Percentiles rank a stretch among this genome's conserved stretches.
These are phyloP conservation scores for Aphanomyces cochlioides DNA, from an alignment of 352 stramenopile genomes.

Conservation along the genomic window DNA sequence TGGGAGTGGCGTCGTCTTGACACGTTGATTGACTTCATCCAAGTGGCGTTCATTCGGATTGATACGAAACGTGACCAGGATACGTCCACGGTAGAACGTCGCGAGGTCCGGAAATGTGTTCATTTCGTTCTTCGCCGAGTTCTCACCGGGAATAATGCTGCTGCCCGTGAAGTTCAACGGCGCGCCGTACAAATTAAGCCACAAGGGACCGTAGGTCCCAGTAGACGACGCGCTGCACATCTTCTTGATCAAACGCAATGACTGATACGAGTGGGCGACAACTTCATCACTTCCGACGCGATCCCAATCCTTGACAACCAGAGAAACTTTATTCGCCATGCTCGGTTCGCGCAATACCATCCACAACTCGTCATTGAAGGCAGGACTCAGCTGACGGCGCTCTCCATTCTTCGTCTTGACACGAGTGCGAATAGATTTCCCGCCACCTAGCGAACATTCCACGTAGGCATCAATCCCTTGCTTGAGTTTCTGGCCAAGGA, in stretches of 20 bases:
- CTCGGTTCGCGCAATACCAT: constrained; percentile 70
- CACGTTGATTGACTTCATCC: constrained; percentile 84
- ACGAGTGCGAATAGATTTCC: constrained; percentile 59
- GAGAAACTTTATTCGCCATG: constrained; percentile 69
- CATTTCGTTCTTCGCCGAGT: constrained; percentile 75
- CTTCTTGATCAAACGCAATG: constrained; percentile 66
- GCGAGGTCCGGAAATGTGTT: constrained; percentile 78
- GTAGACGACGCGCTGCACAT: constrained; percentile 34
- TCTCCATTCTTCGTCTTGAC: constrained; percentile 72
- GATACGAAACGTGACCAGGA: constrained; percentile 74
- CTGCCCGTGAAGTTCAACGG: constrained; percentile 56
- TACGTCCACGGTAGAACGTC: constrained; percentile 75
- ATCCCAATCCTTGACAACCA: constrained; percentile 76
- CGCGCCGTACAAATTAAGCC: constrained; percentile 74
- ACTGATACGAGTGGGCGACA: constrained; percentile 65
- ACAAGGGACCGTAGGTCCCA: constrained; percentile 56
- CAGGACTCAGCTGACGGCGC: constrained; percentile 58
- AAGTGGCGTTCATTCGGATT: constrained; percentile 66
- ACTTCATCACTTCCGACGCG: constrained; percentile 69
- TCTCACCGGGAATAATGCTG: constrained; percentile 45
- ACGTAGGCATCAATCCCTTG: constrained; percentile 72
- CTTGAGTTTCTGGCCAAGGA: constrained; percentile 43
- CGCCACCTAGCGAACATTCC: constrained; percentile 51
- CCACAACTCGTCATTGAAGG: constrained; percentile 78
- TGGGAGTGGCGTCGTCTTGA: constrained; percentile 68